A percentile compares a stretch with the other conserved stretches of the same genome.
These are phyloP conservation scores for Gregarina niphandrodes DNA, from an alignment of 169 alveolate genomes.

Conservation along the genomic window DNA sequence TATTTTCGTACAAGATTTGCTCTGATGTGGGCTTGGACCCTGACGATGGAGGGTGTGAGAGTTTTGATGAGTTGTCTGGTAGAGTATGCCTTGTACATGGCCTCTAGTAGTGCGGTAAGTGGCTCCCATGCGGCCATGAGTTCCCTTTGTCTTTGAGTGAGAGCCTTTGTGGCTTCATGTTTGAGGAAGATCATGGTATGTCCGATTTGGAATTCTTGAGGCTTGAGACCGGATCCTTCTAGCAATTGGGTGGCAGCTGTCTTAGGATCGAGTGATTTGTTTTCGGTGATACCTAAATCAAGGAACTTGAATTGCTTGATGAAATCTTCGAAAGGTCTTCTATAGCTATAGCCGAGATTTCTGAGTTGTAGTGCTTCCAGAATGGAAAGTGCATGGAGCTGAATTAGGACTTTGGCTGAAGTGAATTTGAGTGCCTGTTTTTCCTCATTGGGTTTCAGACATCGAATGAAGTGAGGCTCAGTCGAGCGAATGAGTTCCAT, in stretches of 20 bases:
- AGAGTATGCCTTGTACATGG: slow-evolving; percentile 32
- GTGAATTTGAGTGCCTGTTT: slow-evolving; percentile 60
- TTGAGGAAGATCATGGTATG: slow-evolving; percentile 62
- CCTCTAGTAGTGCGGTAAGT: slow-evolving; percentile 44
- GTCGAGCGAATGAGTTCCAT: slow-evolving; percentile 56
- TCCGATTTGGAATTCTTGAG: slow-evolving; percentile 36
- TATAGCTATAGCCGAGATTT: slow-evolving; percentile 59
- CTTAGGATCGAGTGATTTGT: slow-evolving; percentile 30
- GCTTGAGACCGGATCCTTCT: slow-evolving; percentile 23
- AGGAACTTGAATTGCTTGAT: slow-evolving; percentile 50
- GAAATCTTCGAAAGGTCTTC: slow-evolving; percentile 52
- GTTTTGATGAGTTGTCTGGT: slow-evolving; percentile 20
- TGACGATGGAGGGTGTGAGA: slow-evolving; percentile 30
- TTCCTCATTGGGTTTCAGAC: slow-evolving; percentile 63
- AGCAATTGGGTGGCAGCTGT: slow-evolving; percentile 31
- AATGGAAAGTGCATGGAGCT: slow-evolving; percentile 63
- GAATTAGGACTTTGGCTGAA: slow-evolving; percentile 51
- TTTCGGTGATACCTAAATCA: slow-evolving; percentile 35
- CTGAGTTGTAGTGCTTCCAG: slow-evolving; percentile 62
- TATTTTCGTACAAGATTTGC: too few relatives aligned
- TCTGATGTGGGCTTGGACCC: slow-evolving; percentile 60
- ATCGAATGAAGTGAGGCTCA: slow-evolving; percentile 60
- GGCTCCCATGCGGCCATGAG: slow-evolving; percentile 58
- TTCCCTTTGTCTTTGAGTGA: slow-evolving; percentile 53
- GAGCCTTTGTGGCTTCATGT: slow-evolving; percentile 48